Conservation (phyloP, 306 rosid species). For the Inga leiocalycina region DNA sequence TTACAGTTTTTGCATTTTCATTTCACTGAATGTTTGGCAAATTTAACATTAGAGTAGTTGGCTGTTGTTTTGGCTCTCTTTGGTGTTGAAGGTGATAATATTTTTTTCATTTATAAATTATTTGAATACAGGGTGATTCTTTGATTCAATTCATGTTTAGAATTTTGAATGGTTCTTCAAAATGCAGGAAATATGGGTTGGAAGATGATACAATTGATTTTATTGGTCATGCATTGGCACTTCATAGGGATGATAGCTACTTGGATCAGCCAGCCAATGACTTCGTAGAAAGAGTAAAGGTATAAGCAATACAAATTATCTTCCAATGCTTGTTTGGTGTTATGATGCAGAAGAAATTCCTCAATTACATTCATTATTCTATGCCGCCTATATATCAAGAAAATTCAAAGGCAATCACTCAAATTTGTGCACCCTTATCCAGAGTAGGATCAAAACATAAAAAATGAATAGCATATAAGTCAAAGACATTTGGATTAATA, state of each 20-base stretch:
- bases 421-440: neutral
- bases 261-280: too few relatives aligned
- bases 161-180: constrained; percentile 25
- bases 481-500: neutral
- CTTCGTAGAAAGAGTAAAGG: too few relatives aligned
- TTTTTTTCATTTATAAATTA: neutral
- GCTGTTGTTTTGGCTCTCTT: neutral
- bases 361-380: too few relatives aligned
- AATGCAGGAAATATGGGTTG: too few relatives aligned
- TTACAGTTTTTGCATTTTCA: neutral
- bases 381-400: too few relatives aligned
- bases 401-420: neutral
- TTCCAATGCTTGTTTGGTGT: too few relatives aligned
- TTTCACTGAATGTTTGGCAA: neutral
- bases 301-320: too few relatives aligned
- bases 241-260: too few relatives aligned
- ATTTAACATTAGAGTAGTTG: neutral
- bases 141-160: constrained; percentile 3
- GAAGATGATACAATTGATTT: too few relatives aligned
- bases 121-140: neutral
- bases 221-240: too few relatives aligned
- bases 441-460: neutral
- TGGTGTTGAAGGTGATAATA: neutral
- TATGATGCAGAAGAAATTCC: too few relatives aligned
- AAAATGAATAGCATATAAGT: neutral